Base-by-base conservation (phyloP, 768 basidiomycete genomes). In the Suillus cothurnatus region DNA sequence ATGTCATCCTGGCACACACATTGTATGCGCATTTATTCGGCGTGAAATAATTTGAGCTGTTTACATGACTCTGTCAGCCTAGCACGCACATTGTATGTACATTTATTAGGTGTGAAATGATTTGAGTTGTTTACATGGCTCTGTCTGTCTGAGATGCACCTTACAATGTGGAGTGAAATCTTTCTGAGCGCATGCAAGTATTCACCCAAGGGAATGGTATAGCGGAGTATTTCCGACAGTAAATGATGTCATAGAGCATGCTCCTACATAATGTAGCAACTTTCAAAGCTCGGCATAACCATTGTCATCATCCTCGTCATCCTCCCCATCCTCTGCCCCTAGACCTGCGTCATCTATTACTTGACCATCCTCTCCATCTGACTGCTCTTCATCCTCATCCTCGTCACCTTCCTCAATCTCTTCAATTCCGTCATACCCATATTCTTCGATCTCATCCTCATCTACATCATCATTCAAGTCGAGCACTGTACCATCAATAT, bases 391-490 rank as follows among this genome's bases (percentile, higher is more conserved):
- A 1, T 26, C 62, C 11, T 55, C 52, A 15, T 53, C 23, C 38
- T 53, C 53, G 17, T 55, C 39, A 9, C 28, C 34, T 28, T 41
- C 34, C 17, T 41, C 19, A 4, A 61, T 41, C 38, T 61, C 39
- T 9, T 61, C 59, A 6, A 61, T 39, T 8, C 62, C 62, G 26
- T 38, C 55, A 41, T 49, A 56, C 15, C 62, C 34, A 63, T 53
- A 39, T 15, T 63, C 49, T 11, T 21, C 32, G 14, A 43, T n/a
- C 34, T 62, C 45, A 62, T 47, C 28, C 19, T 17, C 9, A 19
- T 36, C 41, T 26, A 2, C 45, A 17, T 62, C 45, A 6, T 21
- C 19, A 15, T 19, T 28, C 26, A 15, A 23, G 8, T 17, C 17
- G 3, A 19, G 28, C 19, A 3, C 49, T 49, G 31, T 21, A 15